phyloP scores from a whole-genome alignment of 345 rosid species.

The Hibiscus trionum region DNA sequence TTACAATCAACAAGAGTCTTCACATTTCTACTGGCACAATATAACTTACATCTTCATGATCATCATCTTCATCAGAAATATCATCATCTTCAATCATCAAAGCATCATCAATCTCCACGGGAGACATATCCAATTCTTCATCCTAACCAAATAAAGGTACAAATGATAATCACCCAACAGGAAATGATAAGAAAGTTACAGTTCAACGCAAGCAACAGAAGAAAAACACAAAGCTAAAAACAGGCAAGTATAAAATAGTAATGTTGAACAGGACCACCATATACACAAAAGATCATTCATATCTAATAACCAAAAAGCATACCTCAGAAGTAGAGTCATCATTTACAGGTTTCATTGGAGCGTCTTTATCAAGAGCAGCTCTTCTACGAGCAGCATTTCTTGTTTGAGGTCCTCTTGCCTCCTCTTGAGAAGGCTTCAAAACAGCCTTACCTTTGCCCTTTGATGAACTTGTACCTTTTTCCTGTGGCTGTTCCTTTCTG shows the following conservation, averaged over 20 bases:
- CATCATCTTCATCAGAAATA: constrained; percentile 89
- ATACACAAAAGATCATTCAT: constrained; percentile 1
- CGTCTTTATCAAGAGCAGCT: constrained; percentile 71
- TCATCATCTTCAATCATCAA: constrained; percentile 98
- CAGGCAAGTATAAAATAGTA: neutral
- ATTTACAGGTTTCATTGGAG: constrained; percentile 53
- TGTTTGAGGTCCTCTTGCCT: constrained; percentile 84
- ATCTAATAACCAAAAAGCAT: constrained; percentile 8
- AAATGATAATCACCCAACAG: neutral
- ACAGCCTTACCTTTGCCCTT: constrained; percentile 99
- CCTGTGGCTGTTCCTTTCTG: constrained; percentile 54
- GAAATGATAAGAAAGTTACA: neutral
- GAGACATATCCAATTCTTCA: constrained; percentile 86
- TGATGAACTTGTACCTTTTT: constrained; percentile 66
- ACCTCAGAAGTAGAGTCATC: constrained; percentile 96
- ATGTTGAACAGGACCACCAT: constrained; percentile 23
- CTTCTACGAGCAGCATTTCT: constrained; percentile 89
- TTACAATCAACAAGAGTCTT: neutral
- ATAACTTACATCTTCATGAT: constrained; percentile 85
- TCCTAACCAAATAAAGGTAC: constrained; percentile 37
- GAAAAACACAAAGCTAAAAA: neutral
- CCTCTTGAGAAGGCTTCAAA: constrained; percentile 70
- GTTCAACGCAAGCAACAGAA: neutral
- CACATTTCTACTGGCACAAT: neutral
- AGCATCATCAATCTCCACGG: constrained; percentile 88